Base-by-base conservation (phyloP, 2,329 filamentous ascomycete genomes). In the Microsporum ferrugineum region DNA sequence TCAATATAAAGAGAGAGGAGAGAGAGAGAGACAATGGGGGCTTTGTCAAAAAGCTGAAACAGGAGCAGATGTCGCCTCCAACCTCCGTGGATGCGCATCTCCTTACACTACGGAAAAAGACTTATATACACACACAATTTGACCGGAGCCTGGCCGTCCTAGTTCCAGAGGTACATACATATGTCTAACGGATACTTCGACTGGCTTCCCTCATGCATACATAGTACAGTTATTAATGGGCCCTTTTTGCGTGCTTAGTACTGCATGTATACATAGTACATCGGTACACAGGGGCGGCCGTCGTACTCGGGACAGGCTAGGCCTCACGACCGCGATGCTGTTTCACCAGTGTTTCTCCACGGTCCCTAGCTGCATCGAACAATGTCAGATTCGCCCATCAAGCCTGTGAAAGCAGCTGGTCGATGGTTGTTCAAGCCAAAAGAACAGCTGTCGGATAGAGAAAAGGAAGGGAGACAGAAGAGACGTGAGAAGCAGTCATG, bases 321-420 rank as follows among this genome's bases (percentile, higher is more conserved):
- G 51, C 51, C 51, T 36, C 51, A 36, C 31, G 31, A 34, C 31
- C 6, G 29, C 33, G 51, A 33, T 55, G 23, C 45, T 51, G 51
- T 55, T 55, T 55, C 51, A 55, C 51, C 51, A 55, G 51, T 55
- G 51, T 55, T 55, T 55, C 51, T 55, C 51, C 51, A 55, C 29
- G 33, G 51, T 14, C 51, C 31, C 51, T 55, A n/a, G 51, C 51
- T 55, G 51, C 51, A 55, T 55, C 51, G 51, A 53, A 23, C 17
- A 27, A 17, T 33, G 29, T 14, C 5, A 12, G 27, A 2, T 17
- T 23, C 17, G 39, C 8, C 39, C 39, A 5, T 36, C 34, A 36
- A 43, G 39, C 39, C 17, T 43, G 39, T 43, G 39, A 43, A 6
- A 17, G 39, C 14, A 17, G 39, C 17, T n/a, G 39, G 39, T n/a